These are phyloP conservation scores for Teratosphaeria zuluensis DNA, from an alignment of 2,329 filamentous ascomycete genomes.

Conservation along the genomic window DNA sequence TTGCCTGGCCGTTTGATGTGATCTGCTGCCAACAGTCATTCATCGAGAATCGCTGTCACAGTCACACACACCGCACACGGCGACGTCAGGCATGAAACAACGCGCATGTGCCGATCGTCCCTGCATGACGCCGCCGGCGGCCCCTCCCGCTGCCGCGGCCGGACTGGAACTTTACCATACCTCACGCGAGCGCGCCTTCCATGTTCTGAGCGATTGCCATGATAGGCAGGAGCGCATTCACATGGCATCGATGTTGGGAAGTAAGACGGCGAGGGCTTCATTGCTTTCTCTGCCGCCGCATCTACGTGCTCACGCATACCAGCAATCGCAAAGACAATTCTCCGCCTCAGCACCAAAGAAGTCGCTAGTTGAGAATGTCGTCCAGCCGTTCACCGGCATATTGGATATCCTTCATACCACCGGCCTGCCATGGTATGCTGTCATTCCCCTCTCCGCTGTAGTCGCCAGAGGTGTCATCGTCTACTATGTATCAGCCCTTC, in stretches of 20 bases:
- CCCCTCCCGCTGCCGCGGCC: background rate
- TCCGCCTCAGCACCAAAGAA: constrained; percentile 13
- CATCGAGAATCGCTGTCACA: background rate
- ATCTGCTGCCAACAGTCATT: background rate
- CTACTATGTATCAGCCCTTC: constrained; percentile 15
- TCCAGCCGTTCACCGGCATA: constrained; percentile 8
- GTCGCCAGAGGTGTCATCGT: constrained; percentile 19
- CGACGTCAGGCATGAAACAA: background rate
- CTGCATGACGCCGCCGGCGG: background rate
- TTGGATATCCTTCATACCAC: constrained; percentile 19
- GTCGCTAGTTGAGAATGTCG: constrained; percentile 5
- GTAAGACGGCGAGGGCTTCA: background rate
- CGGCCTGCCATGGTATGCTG: constrained; percentile 25
- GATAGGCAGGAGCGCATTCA: too few species aligned
- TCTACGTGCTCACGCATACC: constrained; percentile 10
- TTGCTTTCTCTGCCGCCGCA: constrained; percentile 14
- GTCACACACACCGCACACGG: background rate
- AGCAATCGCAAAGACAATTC: constrained; percentile 13
- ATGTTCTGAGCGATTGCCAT: background rate
- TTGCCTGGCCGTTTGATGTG: background rate
- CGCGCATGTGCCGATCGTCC: background rate
- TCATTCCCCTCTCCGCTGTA: constrained; percentile 20
- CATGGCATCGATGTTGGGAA: background rate
- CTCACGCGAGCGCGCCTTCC: background rate
- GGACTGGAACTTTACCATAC: background rate